Conservation (phyloP, 2,329 filamentous ascomycete species). For the Talaromyces atroroseus region DNA sequence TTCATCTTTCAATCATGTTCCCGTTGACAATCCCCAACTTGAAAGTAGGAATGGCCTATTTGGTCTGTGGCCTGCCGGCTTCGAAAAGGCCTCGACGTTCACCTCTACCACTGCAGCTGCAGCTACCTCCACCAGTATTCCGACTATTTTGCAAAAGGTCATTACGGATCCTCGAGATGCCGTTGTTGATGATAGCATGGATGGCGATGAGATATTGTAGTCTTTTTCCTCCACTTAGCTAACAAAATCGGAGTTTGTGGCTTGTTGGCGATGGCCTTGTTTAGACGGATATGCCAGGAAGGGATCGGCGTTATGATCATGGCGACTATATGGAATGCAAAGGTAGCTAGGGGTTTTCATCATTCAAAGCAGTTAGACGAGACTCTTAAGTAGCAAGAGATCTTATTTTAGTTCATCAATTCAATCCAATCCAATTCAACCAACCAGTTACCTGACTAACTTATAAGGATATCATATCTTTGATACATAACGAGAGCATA, state of each 20-base stretch:
- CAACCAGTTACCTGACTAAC: neutral
- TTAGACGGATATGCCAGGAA: neutral
- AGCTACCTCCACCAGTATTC: neutral
- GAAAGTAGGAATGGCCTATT: neutral
- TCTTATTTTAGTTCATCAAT: neutral
- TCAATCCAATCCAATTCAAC: neutral
- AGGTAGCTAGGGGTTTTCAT: neutral
- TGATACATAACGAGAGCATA: neutral
- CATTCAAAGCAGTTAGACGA: neutral
- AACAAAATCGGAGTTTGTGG: neutral
- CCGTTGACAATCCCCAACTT: conserved; percentile 4
- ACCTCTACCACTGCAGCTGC: neutral
- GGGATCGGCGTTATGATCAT: too few relatives aligned
- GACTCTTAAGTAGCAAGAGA: neutral
- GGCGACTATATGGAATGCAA: too few relatives aligned
- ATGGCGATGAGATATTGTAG: conserved; percentile 8
- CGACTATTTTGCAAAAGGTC: conserved; percentile 7
- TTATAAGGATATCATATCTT: neutral
- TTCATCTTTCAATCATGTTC: conserved; percentile 2
- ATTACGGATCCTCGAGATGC: neutral
- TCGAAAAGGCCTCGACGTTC: neutral
- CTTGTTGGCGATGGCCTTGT: neutral
- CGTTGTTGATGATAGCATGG: conserved; percentile 1
- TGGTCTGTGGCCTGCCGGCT: neutral
- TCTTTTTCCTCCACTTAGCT: neutral